These are phyloP conservation scores for Aspergillus clavatus DNA, from an alignment of 2,329 filamentous ascomycete genomes.

Conservation along the genomic window DNA sequence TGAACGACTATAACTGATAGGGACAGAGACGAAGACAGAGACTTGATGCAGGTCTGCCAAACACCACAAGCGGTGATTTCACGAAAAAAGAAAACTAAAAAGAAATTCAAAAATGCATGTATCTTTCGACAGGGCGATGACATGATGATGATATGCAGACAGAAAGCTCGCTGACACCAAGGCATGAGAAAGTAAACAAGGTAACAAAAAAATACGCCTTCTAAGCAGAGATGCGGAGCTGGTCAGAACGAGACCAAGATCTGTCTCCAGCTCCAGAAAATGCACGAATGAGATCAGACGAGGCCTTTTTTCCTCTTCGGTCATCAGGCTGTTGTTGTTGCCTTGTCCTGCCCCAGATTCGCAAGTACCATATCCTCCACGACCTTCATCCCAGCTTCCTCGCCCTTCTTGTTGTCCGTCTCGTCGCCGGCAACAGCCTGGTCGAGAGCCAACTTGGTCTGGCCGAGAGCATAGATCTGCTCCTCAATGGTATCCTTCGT, in stretches of 20 bases:
- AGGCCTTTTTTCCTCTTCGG: too few relatives aligned
- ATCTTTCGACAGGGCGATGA: not conserved
- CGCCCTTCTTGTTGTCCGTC: conserved; percentile 47
- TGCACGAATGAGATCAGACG: too few relatives aligned
- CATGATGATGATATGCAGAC: not conserved
- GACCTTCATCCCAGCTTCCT: conserved; percentile 47
- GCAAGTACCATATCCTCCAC: conserved; percentile 48
- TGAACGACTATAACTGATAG: not conserved
- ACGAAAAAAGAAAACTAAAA: too few relatives aligned
- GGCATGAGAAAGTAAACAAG: too few relatives aligned
- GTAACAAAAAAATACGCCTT: not conserved
- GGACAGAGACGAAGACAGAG: too few relatives aligned
- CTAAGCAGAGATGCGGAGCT: not conserved
- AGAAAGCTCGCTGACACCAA: not conserved
- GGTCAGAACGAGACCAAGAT: too few relatives aligned
- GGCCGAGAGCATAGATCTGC: conserved; percentile 82
- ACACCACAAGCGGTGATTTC: not conserved
- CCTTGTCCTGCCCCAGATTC: conserved; percentile 33
- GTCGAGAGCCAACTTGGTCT: conserved; percentile 90
- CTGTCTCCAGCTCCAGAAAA: too few relatives aligned
- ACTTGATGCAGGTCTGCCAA: not conserved
- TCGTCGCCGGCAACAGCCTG: conserved; percentile 61
- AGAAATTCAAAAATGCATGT: too few relatives aligned
- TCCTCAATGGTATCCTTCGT: conserved; percentile 82
- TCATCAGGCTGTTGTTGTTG: not conserved